Evolutionary conservation across 768 basidiomycete species (phyloP).

Genomic region (Gymnopilus junonius): DNA sequence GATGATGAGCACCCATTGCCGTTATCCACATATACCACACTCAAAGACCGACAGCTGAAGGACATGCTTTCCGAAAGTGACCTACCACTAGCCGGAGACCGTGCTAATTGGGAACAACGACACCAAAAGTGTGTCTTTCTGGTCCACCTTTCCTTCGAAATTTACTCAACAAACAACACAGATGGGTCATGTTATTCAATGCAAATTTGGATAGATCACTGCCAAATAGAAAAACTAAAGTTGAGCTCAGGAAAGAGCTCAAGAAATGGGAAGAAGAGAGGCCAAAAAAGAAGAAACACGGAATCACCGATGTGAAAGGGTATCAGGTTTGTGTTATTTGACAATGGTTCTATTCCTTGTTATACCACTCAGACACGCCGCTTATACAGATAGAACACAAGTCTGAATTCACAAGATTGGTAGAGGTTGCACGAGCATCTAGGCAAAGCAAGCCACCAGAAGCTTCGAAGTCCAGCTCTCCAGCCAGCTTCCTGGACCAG

Average conservation of each 20-base stretch:
- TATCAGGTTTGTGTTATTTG: constrained; percentile 24
- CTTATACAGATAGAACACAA: constrained; percentile 40
- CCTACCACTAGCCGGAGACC: constrained; percentile 57
- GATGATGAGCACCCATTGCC: constrained; percentile 55
- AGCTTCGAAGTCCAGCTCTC: neutral
- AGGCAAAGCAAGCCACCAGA: constrained; percentile 11
- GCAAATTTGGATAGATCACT: constrained; percentile 67
- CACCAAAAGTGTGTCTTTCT: constrained; percentile 54
- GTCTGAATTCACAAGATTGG: constrained; percentile 41
- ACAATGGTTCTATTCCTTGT: neutral
- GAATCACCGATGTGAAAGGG: constrained; percentile 37
- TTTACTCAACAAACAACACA: constrained; percentile 27
- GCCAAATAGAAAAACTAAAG: constrained; percentile 46
- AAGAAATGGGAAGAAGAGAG: constrained; percentile 61
- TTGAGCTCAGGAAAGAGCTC: constrained; percentile 56
- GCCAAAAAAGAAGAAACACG: constrained; percentile 41
- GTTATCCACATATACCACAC: constrained; percentile 64
- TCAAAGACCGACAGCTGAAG: constrained; percentile 64
- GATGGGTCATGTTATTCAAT: constrained; percentile 74
- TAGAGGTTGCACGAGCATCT: constrained; percentile 39
- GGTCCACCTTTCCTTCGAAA: neutral
- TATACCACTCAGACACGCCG: neutral
- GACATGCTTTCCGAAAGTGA: constrained; percentile 57
- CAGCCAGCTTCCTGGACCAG: neutral
- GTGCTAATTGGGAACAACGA: constrained; percentile 52